Evolutionary conservation across 257 asterid species (phyloP).

Genomic region (Misopates orontium): DNA sequence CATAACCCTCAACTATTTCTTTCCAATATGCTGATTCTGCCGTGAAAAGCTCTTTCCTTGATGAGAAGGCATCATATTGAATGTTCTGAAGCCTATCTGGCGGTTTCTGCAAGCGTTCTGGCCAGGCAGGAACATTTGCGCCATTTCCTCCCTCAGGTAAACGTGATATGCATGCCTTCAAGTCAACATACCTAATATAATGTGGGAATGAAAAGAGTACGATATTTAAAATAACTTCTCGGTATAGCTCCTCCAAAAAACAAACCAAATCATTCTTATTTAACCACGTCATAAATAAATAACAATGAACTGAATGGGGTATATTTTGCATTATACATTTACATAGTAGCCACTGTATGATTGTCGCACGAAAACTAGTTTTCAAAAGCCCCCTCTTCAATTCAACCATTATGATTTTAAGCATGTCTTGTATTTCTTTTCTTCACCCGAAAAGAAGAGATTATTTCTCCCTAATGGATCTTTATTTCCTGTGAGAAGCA

Average conservation of each 20-base stretch:
- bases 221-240: slow-evolving; percentile 18
- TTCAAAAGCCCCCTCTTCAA: slow-evolving; percentile 5
- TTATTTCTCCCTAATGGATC: slow-evolving; percentile 18
- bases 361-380: slow-evolving; percentile 7
- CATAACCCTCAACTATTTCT: slow-evolving; percentile 66
- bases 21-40: slow-evolving; percentile 86
- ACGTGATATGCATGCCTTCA: slow-evolving; percentile 83
- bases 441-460: neutral
- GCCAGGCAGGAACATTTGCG: slow-evolving; percentile 77
- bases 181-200: slow-evolving; percentile 68
- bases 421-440: neutral
- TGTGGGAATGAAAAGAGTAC: slow-evolving; percentile 23
- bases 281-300: slow-evolving; percentile 16
- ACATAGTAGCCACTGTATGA: neutral
- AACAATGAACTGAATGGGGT: neutral
- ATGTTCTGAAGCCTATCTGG: slow-evolving; percentile 92
- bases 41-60: slow-evolving; percentile 77
- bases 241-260: neutral
- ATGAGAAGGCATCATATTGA: slow-evolving; percentile 70
- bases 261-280: neutral
- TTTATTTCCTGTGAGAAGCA: slow-evolving; percentile 17
- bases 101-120: slow-evolving; percentile 78
- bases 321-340: neutral
- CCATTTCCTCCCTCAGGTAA: slow-evolving; percentile 82
- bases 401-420: neutral